Base-by-base conservation (phyloP, 2,329 filamentous ascomycete species). In the Penicillium corylophilum region DNA sequence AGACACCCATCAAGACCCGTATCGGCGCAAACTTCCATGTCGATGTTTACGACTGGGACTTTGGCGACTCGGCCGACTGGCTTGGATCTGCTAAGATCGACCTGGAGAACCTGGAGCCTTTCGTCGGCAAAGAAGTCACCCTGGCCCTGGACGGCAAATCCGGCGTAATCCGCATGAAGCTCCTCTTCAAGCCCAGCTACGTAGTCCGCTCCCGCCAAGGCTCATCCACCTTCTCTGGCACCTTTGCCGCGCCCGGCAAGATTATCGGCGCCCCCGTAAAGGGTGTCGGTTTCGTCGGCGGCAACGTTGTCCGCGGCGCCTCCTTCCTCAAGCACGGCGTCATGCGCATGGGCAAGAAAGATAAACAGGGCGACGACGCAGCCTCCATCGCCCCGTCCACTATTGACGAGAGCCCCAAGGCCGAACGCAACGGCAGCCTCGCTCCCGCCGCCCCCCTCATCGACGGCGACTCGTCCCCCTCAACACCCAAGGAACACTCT, bases 201-300 rank as follows among this genome's bases (percentile, higher is more conserved):
- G 87, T 99, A 54, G 88, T 87, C 13, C 86, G 94, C 49, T 83
- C 88, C 12, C 83, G 91, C 44, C 90, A 96, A 71, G 94, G 94
- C 46, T 94, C 91, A 0, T 91, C 91, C 0, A 96, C 93, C 1
- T 96, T 99, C 76, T 87, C 87, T 0, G 92, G 92, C 28, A 95
- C 91, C 1, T 96, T 97, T 69, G 87, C 86, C 5, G 81, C 86
- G 1, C 90, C 94, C 24, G 89, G 89, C 43, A 92, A 92, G 73
- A 91, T 99, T 53, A 89, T 97, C 24, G 93, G 93, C 33, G 94
- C 87, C 16, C 95, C 94, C n/a, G 87, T 99, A 72, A 97, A 97
- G 76, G 92, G 91, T 28, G 86, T 88, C 31, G 89, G 89, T 26
- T 88, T 85, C 51, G 87, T 88, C 33, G 92, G 90, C 33, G 88